Conservation (phyloP, 2,329 filamentous ascomycete species). For the Chaetomium olivaceum region DNA sequence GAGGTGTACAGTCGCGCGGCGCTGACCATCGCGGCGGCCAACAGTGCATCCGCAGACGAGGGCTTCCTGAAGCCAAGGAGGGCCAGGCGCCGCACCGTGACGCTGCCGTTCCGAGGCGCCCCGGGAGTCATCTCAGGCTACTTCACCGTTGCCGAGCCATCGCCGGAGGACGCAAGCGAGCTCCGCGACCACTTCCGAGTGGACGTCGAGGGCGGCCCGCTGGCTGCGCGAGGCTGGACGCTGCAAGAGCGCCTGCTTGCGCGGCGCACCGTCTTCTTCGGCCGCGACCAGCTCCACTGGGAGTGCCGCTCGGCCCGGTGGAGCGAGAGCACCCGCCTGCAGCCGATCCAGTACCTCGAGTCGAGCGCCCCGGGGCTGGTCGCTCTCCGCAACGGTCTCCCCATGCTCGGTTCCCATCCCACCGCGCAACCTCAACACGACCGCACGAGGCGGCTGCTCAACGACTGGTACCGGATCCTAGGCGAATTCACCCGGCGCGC, state of each 20-base stretch:
- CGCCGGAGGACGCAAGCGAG: too few species aligned
- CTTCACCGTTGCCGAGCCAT: too few species aligned
- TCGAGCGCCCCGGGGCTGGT: too few species aligned
- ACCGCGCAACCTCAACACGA: not conserved
- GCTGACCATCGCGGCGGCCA: slow-evolving; percentile 21
- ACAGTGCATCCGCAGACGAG: not conserved
- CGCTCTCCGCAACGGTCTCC: too few species aligned
- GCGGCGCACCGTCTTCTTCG: slow-evolving; percentile 8
- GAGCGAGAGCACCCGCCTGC: not conserved
- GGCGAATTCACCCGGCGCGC: not conserved
- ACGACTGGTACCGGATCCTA: not conserved
- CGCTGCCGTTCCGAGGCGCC: not conserved
- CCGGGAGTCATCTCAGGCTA: too few species aligned
- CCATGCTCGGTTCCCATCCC: not conserved
- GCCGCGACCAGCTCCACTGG: not conserved
- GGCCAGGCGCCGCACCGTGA: not conserved
- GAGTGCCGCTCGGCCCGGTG: not conserved
- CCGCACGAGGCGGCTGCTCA: not conserved
- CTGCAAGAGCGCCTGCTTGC: slow-evolving; percentile 25
- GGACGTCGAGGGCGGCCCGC: not conserved
- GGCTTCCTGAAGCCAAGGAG: not conserved
- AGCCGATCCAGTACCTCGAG: not conserved
- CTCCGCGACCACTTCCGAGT: not conserved
- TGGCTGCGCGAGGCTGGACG: slow-evolving; percentile 23
- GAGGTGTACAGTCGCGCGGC: slow-evolving; percentile 23